Conservation (phyloP, 257 asterid genomes). For the Sherardia arvensis region DNA sequence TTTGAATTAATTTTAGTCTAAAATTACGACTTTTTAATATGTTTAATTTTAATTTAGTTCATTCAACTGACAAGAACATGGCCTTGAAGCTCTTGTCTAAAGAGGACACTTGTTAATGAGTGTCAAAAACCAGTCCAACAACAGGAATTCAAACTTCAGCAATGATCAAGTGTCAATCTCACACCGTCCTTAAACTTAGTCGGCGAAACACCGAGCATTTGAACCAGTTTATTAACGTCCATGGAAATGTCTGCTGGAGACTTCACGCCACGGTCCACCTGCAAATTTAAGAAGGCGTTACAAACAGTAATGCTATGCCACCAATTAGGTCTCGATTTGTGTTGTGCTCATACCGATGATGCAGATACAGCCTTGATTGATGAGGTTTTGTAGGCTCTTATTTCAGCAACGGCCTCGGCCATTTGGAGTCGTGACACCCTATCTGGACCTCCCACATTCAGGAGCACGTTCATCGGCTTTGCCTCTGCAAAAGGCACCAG, state of each 20-base stretch:
- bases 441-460: constrained; percentile 85
- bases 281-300: constrained; percentile 7
- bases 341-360: constrained; percentile 49
- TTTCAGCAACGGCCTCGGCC: constrained; percentile 85
- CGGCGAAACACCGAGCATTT: constrained; percentile 47
- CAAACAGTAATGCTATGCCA: background rate
- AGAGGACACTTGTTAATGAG: too few relatives aligned
- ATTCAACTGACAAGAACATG: too few relatives aligned
- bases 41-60: too few relatives aligned
- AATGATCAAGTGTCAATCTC: constrained; percentile 41
- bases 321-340: background rate
- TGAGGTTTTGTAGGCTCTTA: constrained; percentile 55
- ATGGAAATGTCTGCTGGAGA: constrained; percentile 90
- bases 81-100: too few relatives aligned
- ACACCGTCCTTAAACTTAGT: constrained; percentile 58
- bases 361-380: constrained; percentile 73
- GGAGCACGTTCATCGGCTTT: constrained; percentile 48
- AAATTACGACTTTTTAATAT: too few relatives aligned
- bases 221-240: constrained; percentile 64
- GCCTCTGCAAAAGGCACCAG: constrained; percentile 34
- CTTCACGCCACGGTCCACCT: constrained; percentile 92
- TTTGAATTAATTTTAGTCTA: too few relatives aligned
- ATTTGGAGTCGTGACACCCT: constrained; percentile 86
- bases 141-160: constrained; percentile 17
- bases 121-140: background rate